These are phyloP conservation scores for Canavalia ensiformis DNA, from an alignment of 306 rosid genomes.

Conservation along the genomic window DNA sequence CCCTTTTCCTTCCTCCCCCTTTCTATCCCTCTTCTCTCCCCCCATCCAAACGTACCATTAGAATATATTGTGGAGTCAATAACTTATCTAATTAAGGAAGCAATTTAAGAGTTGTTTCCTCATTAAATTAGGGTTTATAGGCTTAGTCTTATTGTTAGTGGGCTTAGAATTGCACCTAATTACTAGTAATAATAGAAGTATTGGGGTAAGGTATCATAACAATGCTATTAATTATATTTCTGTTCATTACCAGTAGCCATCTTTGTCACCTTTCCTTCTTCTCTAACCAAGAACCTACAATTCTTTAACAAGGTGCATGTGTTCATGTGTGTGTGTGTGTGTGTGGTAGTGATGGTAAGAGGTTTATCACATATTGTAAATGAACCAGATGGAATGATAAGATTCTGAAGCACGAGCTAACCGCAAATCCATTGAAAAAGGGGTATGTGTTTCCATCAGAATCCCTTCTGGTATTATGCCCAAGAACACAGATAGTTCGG, in stretches of 20 bases:
- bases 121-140: neutral
- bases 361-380: constrained; percentile 10
- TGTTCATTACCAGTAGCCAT: neutral
- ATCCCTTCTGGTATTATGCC: constrained; percentile 80
- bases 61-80: constrained; percentile 12
- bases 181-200: neutral
- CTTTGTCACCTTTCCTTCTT: constrained; percentile 8
- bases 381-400: constrained; percentile 32
- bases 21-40: too few species aligned
- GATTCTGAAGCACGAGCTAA: constrained; percentile 55
- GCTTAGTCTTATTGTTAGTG: neutral
- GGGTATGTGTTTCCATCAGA: constrained; percentile 67
- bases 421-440: constrained; percentile 77
- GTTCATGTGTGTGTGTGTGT: too few species aligned
- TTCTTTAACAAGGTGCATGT: constrained; percentile 10
- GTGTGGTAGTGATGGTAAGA: neutral
- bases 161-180: neutral
- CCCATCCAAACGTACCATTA: neutral
- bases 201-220: constrained; percentile 3
- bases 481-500: constrained; percentile 76
- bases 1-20: too few species aligned
- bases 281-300: neutral
- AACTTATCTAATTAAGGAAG: neutral
- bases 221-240: constrained; percentile 12
- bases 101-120: neutral